phyloP scores from a whole-genome alignment of 305 asterid species.

The Salvia sclarea region DNA sequence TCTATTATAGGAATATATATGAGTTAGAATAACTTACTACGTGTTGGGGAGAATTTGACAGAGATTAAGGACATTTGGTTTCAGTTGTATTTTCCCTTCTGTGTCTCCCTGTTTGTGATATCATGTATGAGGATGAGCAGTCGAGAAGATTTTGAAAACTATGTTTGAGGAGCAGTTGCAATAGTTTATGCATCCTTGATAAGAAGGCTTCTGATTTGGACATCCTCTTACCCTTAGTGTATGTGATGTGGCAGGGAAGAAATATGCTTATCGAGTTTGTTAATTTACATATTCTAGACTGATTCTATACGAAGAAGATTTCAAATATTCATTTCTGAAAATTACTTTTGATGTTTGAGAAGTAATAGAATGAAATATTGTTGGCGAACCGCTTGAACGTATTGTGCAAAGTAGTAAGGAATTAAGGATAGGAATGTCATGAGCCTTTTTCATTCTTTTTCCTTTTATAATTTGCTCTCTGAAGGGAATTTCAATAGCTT shows the following conservation, averaged over 20 bases:
- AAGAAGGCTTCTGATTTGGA: constrained; percentile 1
- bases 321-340: neutral
- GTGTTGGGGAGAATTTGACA: neutral
- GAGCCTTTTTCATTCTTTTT: neutral
- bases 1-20: neutral
- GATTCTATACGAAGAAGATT: neutral
- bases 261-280: neutral
- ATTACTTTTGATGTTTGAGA: constrained; percentile 10
- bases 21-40: neutral
- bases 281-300: neutral
- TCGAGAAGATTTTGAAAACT: neutral
- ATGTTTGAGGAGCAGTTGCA: neutral
- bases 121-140: neutral
- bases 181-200: neutral
- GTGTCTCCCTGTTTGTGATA: neutral
- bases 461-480: neutral
- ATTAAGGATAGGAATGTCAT: neutral
- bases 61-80: neutral
- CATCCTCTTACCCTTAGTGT: neutral
- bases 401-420: neutral
- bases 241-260: neutral
- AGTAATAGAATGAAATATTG: constrained; percentile 3
- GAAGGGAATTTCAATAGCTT: neutral
- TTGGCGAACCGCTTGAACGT: neutral
- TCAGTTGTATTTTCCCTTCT: neutral